A percentile compares a stretch with the other conserved stretches of the same genome.
Evolutionary conservation across 352 stramenopile genomes (phyloP).

Genomic region (Pythium plurisporium): DNA sequence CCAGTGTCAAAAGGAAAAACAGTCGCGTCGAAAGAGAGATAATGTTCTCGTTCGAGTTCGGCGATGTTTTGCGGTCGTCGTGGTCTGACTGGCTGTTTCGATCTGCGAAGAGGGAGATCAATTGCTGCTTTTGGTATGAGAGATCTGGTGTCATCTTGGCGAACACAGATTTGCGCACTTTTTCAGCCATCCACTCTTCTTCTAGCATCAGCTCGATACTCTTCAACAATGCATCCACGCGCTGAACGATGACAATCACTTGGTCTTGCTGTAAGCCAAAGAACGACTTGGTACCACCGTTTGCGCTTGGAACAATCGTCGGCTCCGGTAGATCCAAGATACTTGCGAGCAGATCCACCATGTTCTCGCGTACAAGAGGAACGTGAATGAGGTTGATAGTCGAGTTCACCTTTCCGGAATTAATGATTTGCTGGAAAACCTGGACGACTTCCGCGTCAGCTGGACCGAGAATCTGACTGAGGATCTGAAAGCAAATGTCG

Average conservation of each 20-base stretch:
- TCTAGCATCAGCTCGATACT: conserved; percentile 83
- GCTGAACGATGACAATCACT: conserved; percentile 70
- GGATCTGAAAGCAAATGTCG: conserved; percentile 78
- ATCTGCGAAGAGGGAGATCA: conserved; percentile 73
- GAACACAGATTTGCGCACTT: conserved; percentile 73
- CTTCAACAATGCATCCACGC: conserved; percentile 72
- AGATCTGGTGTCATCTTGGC: conserved; percentile 73
- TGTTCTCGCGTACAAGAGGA: conserved; percentile 71
- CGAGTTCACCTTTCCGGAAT: conserved; percentile 38
- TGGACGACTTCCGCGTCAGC: conserved; percentile 56
- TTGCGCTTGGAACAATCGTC: conserved; percentile 43
- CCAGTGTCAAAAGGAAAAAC: conserved; percentile 82
- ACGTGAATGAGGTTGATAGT: conserved; percentile 74
- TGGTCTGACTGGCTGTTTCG: conserved; percentile 52
- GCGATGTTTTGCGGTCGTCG: conserved; percentile 40
- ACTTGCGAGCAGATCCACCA: conserved; percentile 79
- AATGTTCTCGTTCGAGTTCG: conserved; percentile 75
- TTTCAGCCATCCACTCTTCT: conserved; percentile 84
- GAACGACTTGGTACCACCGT: conserved; percentile 27
- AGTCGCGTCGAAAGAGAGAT: conserved; percentile 74
- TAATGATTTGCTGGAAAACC: conserved; percentile 68
- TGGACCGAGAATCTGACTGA: conserved; percentile 71
- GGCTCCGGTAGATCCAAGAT: conserved; percentile 82
- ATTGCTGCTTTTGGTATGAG: conserved; percentile 71
- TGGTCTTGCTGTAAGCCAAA: conserved; percentile 73